Evolutionary conservation across 2,329 filamentous ascomycete genomes (phyloP).

Genomic region (Fusarium lyarnte): DNA sequence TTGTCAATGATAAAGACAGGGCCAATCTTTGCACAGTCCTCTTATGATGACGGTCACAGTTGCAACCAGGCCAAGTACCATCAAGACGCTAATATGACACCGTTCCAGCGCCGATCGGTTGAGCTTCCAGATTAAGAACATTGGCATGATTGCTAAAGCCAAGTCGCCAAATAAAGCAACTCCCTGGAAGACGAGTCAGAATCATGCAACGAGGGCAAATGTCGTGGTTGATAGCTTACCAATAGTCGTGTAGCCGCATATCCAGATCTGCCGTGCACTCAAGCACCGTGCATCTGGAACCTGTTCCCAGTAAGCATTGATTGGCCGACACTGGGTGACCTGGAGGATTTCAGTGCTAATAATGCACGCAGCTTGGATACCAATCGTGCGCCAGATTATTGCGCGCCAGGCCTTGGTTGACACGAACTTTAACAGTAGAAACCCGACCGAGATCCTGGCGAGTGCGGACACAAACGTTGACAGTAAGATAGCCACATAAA

Average conservation of each 20-base stretch:
- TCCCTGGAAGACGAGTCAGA: not conserved
- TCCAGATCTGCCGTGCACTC: not conserved
- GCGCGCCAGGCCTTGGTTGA: not conserved
- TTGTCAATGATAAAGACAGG: constrained; percentile 25
- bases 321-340: not conserved
- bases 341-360: not conserved
- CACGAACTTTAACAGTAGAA: not conserved
- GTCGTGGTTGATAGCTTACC: not conserved
- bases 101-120: not conserved
- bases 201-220: not conserved
- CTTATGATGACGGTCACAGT: not conserved
- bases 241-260: not conserved
- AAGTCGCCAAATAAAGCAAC: not conserved
- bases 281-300: not conserved
- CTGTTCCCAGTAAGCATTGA: not conserved
- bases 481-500: not conserved
- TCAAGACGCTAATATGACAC: not conserved
- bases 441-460: not conserved
- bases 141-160: not conserved
- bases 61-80: not conserved
- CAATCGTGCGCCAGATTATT: not conserved
- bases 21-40: constrained; percentile 17
- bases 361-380: not conserved
- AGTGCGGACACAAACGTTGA: not conserved
- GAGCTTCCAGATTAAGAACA: not conserved